Conservation (phyloP, 441 rosid species). For the Euphorbia celastroides region DNA sequence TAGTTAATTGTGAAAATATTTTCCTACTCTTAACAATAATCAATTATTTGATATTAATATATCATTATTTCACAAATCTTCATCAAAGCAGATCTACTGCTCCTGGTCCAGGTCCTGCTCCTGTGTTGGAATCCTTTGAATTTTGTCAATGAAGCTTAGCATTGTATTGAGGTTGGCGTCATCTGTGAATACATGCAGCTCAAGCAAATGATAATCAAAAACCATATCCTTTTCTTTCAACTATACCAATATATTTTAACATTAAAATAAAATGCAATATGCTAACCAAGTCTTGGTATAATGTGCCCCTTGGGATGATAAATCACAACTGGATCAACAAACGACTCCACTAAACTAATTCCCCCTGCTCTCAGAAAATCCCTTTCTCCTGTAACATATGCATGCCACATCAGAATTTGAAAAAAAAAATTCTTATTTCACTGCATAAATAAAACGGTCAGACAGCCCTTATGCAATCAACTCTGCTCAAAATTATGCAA, state of each 20-base stretch:
- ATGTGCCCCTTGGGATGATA: conserved; percentile 42
- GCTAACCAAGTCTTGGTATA: conserved; percentile 47
- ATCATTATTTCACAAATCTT: no score
- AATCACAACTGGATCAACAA: conserved; percentile 60
- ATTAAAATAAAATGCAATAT: neutral
- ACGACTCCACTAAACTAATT: conserved; percentile 33
- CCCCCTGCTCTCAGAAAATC: conserved; percentile 42
- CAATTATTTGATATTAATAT: no score
- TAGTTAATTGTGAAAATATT: no score
- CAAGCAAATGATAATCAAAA: neutral
- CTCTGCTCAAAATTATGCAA: no score
- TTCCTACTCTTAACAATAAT: no score
- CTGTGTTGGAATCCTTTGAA: conserved; percentile 21
- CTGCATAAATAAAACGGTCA: no score
- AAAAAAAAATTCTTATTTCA: neutral
- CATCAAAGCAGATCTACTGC: neutral
- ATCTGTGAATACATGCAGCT: conserved; percentile 24
- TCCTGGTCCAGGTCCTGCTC: neutral
- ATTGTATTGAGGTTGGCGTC: conserved; percentile 25
- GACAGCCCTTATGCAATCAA: no score
- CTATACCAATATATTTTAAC: neutral
- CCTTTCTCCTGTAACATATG: conserved; percentile 36
- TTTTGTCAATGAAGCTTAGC: conserved; percentile 36
- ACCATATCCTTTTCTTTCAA: neutral
- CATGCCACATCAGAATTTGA: neutral